Base-by-base conservation (phyloP, 805 yeast genomes). In the Kluyveromyces lactis region DNA sequence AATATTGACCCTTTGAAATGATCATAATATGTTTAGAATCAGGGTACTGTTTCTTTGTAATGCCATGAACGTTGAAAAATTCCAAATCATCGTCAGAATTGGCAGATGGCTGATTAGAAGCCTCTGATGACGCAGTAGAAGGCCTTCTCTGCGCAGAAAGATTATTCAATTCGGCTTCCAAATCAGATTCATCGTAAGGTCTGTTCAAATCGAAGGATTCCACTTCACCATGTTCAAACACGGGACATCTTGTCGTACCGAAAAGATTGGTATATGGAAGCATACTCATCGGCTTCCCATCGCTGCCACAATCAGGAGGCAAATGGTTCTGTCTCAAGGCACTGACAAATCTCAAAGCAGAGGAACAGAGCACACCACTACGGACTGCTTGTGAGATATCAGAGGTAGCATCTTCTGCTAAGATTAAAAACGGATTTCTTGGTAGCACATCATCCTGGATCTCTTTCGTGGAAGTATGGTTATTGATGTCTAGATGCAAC, bases 1-100 rank as follows among this genome's bases (percentile, higher is more conserved):
- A 87, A 60, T 84, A 86, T 57, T 86, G 95, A 4, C 94, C 84
- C 47, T 78, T 79, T 35, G 86, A 79, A 46, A 86, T 64, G 23
- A 87, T 81, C 13, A 85, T 72, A 30, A 87, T 73, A 56, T 86
- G 95, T 48, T 75, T 76, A 2, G 90, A 76, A 17, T 72, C 66
- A 7, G 69, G 55, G 54, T 77, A 85, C 2, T 80, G 67, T 57
- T 79, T 86, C 68, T 84, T 76, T 38, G 81, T 73, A 51, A 95
- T 83, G 4, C 95, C 94, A 33, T 61, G 53, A 8, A 50, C 43
- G 18, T 42, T 49, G 30, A 48, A 46, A 10, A 37, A 28, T 38
- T 51, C 56, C 13, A 40, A 43, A 9, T 44, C 45, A 4, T 19
- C 26, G 6, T 43, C 44, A 4, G 24, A 15, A 26, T 41, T 31